Evolutionary conservation across 2,329 filamentous ascomycete species (phyloP).

Genomic region (Cladosporium halotolerans): DNA sequence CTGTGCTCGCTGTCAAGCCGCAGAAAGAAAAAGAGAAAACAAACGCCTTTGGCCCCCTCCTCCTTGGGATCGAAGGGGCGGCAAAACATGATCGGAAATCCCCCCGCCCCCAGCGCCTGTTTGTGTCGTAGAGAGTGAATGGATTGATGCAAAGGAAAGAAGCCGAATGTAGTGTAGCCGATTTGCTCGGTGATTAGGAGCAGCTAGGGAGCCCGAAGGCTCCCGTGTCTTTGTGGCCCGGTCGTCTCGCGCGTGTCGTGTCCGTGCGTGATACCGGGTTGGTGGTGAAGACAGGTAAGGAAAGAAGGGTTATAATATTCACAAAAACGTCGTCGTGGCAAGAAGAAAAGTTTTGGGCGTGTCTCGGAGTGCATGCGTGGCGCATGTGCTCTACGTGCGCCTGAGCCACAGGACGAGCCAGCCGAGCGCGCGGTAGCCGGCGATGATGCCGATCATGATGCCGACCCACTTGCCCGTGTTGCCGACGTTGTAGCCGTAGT

Average conservation of each 20-base stretch:
- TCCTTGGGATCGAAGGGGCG: too few species aligned
- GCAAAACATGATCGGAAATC: too few species aligned
- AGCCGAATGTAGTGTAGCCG: too few species aligned
- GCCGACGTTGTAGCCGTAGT: conserved; percentile 63
- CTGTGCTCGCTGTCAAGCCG: too few species aligned
- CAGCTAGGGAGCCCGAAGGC: too few species aligned
- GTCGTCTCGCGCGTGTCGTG: not conserved
- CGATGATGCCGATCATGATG: conserved; percentile 69
- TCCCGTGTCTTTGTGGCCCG: not conserved
- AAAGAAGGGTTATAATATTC: conserved; percentile 7
- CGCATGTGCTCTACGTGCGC: conserved; percentile 1
- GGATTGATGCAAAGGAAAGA: too few species aligned
- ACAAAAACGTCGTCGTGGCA: not conserved
- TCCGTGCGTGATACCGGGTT: not conserved
- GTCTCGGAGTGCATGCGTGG: not conserved
- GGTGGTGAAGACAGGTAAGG: not conserved
- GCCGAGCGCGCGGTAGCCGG: conserved; percentile 63
- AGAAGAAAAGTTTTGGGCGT: not conserved
- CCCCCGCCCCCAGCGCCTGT: too few species aligned
- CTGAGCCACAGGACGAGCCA: conserved; percentile 40
- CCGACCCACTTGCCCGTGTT: conserved; percentile 64
- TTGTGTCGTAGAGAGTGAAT: too few species aligned
- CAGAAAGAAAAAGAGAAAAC: too few species aligned
- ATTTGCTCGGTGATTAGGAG: too few species aligned
- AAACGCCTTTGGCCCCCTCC: too few species aligned